Base-by-base conservation (phyloP, 345 rosid species). In the Orychophragmus violaceus region DNA sequence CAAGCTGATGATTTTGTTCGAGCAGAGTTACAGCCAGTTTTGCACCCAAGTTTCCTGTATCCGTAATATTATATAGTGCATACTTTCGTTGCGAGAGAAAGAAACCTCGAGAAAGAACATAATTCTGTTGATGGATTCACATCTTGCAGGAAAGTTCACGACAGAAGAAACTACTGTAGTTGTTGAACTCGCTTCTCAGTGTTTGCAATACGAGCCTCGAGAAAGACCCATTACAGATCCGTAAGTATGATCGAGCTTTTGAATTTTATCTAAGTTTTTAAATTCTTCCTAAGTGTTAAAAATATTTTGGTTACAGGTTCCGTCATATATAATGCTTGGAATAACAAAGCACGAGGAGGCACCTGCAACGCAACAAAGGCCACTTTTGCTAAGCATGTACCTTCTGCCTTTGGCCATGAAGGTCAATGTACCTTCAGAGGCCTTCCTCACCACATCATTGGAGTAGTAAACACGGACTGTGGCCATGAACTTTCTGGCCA, bases 191-290 rank as follows among this genome's bases (percentile, higher is more conserved):
- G 99, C 94, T 49, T 91, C 90, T 45, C 84, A 73, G 27, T 87
- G 99, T 73, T 81, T 95, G 80, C 94, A 95, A 71, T 83, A 81
- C 62, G 99, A 95, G 76, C 99, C 98, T 41, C 79, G 92, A 67
- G 99, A 95, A 75, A 84, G 99, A 63, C 99, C 99, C 13, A 83
- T 76, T 45, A 85, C 87, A 78, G 94, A 91, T 64, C 85, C 46
- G 99, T 87, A 80, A 84, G 87, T 24, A 21, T 14, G 32, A 32
- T 19, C 3, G 2, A 32, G 41, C 44, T 56, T 44, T 71, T 54
- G 57, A 35, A 8, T 29, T 32, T 37, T n/a, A n/a, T n/a, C n/a
- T n/a, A n/a, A n/a, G 25, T 35, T 57, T 32, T 61, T 64, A 10
- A 58, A 56, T 57, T 35, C 44, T 13, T 48, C 11, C 23, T 0